These are phyloP conservation scores for Suillus clintonianus DNA, from an alignment of 768 basidiomycete genomes.

Conservation along the genomic window DNA sequence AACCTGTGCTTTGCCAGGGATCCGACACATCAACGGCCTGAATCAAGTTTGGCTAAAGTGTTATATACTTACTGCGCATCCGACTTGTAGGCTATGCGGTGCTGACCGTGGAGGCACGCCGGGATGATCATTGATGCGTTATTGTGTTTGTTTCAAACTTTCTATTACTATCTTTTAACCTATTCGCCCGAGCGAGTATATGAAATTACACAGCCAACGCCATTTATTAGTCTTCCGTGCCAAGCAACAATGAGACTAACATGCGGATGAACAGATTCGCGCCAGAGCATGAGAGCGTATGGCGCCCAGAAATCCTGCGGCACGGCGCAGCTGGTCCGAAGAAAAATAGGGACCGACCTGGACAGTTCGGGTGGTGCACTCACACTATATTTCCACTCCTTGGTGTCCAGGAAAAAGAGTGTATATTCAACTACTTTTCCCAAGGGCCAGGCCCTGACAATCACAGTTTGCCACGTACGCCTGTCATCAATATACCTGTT, in stretches of 20 bases:
- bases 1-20: neutral
- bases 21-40: neutral
- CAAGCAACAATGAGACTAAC: neutral
- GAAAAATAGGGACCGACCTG: neutral
- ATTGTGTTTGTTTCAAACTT: neutral
- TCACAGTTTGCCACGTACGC: slow-evolving; percentile 52
- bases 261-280: too few relatives aligned
- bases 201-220: neutral
- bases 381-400: neutral
- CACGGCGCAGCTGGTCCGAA: neutral
- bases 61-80: neutral
- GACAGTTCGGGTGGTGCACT: neutral
- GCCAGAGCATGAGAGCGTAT: neutral
- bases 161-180: neutral
- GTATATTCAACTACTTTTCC: neutral
- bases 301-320: neutral
- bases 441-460: neutral
- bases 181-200: neutral
- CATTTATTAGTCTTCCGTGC: neutral
- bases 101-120: neutral
- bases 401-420: neutral
- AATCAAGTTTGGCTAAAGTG: slow-evolving; percentile 4
- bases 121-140: neutral
- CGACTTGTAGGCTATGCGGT: neutral
- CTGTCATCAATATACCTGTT: slow-evolving; percentile 67